Percentiles rank a stretch among this genome's conserved stretches.
Evolutionary conservation across 805 yeast genomes (phyloP).

Genomic region (Metschnikowia similis): DNA sequence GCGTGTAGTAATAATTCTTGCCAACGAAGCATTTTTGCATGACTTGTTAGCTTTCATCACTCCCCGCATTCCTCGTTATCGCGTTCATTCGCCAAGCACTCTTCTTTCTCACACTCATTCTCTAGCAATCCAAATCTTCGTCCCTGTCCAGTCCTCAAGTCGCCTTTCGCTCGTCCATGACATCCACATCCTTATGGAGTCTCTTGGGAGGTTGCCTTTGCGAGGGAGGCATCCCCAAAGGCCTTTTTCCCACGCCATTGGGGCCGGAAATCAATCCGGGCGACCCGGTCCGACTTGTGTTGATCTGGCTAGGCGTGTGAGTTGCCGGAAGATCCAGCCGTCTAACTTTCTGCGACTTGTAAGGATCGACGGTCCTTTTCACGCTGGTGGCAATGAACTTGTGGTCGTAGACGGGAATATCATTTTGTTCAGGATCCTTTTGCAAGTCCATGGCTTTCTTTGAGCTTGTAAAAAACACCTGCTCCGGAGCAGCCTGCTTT

Average conservation of each 20-base stretch:
- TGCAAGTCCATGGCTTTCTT: conserved; percentile 18
- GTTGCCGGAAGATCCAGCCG: conserved; percentile 28
- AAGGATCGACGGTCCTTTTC: conserved; percentile 57
- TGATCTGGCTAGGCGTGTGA: conserved; percentile 11
- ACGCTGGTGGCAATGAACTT: conserved; percentile 47
- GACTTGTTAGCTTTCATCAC: no score
- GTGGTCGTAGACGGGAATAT: conserved; percentile 52
- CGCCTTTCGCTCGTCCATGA: background rate
- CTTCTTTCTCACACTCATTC: no score
- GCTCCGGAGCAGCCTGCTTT: conserved; percentile 9
- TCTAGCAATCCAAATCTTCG: background rate
- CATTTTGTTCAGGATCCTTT: conserved; percentile 24
- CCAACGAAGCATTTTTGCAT: no score
- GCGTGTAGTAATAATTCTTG: no score
- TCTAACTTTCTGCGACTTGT: conserved; percentile 60
- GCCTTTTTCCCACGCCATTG: conserved; percentile 20
- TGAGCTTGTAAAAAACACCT: conserved; percentile 19
- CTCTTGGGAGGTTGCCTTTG: conserved; percentile 25
- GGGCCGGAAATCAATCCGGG: background rate
- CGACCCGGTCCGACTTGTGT: conserved; percentile 4
- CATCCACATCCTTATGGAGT: conserved; percentile 18
- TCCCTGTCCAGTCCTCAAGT: background rate
- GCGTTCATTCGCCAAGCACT: no score
- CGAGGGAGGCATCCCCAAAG: conserved; percentile 32
- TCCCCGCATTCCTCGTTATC: no score